A percentile compares a stretch with the other conserved stretches of the same genome.
phyloP scores from a whole-genome alignment of 257 asterid species.

The Penstemon barbatus region DNA sequence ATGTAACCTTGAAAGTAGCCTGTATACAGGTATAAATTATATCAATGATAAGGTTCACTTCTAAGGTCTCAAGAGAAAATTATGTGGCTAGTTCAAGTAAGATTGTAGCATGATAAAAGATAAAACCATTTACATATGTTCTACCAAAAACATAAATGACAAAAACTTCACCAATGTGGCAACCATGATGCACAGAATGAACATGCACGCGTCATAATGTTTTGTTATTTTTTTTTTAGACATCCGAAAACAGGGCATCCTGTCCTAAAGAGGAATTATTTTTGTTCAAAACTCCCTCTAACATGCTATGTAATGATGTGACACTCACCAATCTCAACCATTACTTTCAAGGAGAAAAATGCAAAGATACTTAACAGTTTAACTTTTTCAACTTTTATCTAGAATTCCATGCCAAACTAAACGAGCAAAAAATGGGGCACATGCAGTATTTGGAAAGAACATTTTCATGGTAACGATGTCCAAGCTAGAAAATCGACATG shows the following conservation, averaged over 20 bases:
- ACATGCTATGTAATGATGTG: too few relatives aligned
- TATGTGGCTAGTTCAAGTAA: background rate
- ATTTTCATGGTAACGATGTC: background rate
- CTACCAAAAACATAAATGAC: background rate
- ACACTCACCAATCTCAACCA: too few relatives aligned
- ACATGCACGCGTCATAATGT: background rate
- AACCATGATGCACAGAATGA: background rate
- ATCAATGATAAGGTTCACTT: slow-evolving; percentile 18
- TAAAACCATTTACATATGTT: background rate
- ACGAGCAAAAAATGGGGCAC: too few relatives aligned
- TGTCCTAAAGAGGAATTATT: too few relatives aligned
- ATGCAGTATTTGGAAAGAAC: too few relatives aligned
- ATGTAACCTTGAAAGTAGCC: slow-evolving; percentile 88
- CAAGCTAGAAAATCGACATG: background rate
- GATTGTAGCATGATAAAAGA: background rate
- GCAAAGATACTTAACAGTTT: too few relatives aligned
- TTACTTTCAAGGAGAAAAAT: too few relatives aligned
- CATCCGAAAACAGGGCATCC: too few relatives aligned
- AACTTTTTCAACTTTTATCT: too few relatives aligned
- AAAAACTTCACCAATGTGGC: background rate
- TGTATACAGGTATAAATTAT: slow-evolving; percentile 31
- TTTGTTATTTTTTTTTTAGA: too few relatives aligned
- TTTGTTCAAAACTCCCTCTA: too few relatives aligned
- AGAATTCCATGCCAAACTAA: too few relatives aligned
- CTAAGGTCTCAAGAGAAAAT: slow-evolving; percentile 11